Evolutionary conservation across 805 yeast species (phyloP), one percentile per base, ranked within the genome.

Genomic region (Candida coleopterorum): DNA sequence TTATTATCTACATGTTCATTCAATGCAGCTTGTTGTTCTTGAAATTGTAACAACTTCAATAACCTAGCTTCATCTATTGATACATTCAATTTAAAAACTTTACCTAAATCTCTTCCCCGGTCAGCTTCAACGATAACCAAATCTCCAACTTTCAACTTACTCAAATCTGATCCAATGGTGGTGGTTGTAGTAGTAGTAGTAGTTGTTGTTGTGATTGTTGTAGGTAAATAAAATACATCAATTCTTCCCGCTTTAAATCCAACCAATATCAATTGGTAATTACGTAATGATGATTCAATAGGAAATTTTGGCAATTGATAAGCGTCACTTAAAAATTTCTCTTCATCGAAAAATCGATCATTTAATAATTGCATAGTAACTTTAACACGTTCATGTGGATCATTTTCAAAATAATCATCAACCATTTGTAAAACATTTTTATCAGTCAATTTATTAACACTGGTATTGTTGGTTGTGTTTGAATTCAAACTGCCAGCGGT

Each of bases 91-190:
- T 72, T 69, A 25, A 74, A 73, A 30, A 85, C 73, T 50, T 73
- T 72, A 25, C 94, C 94, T 41, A 85, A 67, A 57, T 85, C 94
- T 25, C 77, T 62, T 25, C 94, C 94, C 23, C 94, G 65, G 51
- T 85, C 94, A 1, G 93, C 94, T 51, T 85, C 90, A 12, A 84
- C 94, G 50, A 84, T 75, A 11, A 85, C 90, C 49, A 82, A 67
- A 51, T 82, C 88, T 16, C 84, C 84, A 4, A 66, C 57, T 34
- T 64, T 60, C 29, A 78, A 56, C 22, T 45, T 49, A 18, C 57
- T 47, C 21, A 51, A 37, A 26, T 45, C 52, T 3, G 38, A 18
- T 11, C 34, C 28, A 10, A 24, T 12, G 4, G 24, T n/a, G 28
- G 26, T 21, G 34, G 10, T 16, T 7, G 9, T 30, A 11, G 10